A percentile compares a stretch with the other conserved stretches of the same genome.
phyloP scores from a whole-genome alignment of 805 yeast species.

The Torulaspora indica region DNA sequence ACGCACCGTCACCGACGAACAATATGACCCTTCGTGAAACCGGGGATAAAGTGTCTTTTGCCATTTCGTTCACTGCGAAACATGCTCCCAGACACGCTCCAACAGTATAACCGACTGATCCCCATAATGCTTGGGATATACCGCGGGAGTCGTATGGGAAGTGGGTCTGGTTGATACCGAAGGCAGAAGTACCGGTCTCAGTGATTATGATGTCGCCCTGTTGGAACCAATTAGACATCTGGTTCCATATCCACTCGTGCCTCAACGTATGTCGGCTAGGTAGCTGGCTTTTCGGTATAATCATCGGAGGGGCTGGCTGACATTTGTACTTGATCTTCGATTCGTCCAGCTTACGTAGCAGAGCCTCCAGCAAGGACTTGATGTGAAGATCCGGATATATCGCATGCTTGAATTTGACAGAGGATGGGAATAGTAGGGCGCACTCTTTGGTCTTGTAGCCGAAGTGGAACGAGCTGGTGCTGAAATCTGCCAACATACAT shows the following conservation, averaged over 20 bases:
- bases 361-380: constrained; percentile 39
- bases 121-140: constrained; percentile 61
- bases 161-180: constrained; percentile 52
- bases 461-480: constrained; percentile 53
- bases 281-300: constrained; percentile 25
- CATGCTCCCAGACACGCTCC: constrained; percentile 63
- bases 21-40: constrained; percentile 47
- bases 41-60: constrained; percentile 8
- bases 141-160: constrained; percentile 51
- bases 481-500: constrained; percentile 52
- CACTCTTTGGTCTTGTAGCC: constrained; percentile 50
- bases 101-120: constrained; percentile 60
- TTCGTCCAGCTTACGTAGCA: constrained; percentile 32
- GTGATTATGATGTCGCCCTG: constrained; percentile 56
- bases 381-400: constrained; percentile 51
- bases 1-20: constrained; percentile 65
- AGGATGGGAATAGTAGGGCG: constrained; percentile 53
- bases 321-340: constrained; percentile 17
- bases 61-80: constrained; percentile 48
- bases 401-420: constrained; percentile 49
- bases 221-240: constrained; percentile 47
- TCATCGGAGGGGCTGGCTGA: constrained; percentile 20
- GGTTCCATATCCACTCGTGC: constrained; percentile 49
- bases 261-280: constrained; percentile 26
- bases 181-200: constrained; percentile 64